These are phyloP conservation scores for Blepharisma japonicum DNA, from an alignment of 73 alveolate species.

Conservation along the genomic window DNA sequence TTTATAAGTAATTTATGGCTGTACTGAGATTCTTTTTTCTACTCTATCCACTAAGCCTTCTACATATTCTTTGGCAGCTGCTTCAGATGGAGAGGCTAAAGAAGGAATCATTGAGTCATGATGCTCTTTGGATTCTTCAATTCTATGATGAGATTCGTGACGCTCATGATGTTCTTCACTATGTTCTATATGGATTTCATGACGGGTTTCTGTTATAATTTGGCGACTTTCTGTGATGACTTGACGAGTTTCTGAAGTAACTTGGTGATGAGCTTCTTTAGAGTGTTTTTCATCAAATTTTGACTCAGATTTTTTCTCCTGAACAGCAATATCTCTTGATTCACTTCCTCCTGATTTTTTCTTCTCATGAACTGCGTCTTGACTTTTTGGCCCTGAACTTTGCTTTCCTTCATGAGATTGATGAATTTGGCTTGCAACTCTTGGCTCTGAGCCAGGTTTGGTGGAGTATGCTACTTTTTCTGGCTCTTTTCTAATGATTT, in stretches of 20 bases:
- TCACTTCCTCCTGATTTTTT: background rate
- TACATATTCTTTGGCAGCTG: conserved; percentile 10
- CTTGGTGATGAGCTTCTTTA: background rate
- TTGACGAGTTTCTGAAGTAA: background rate
- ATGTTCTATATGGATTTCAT: background rate
- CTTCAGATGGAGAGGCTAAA: conserved; percentile 8
- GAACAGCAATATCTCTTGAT: background rate
- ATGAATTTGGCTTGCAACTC: background rate
- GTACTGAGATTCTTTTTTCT: background rate
- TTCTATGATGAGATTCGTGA: conserved; percentile 4
- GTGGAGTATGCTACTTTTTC: background rate
- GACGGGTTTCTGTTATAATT: background rate
- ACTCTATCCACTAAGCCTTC: background rate
- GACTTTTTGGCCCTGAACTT: background rate
- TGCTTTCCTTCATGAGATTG: background rate
- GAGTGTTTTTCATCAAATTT: background rate
- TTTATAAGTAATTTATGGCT: too few relatives aligned
- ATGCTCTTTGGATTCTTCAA: background rate
- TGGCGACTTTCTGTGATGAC: background rate
- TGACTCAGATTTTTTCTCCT: background rate
- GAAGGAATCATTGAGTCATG: background rate
- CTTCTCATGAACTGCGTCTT: background rate
- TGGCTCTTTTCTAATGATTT: background rate
- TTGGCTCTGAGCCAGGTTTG: background rate
- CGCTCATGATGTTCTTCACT: background rate